Evolutionary conservation across 2,329 filamentous ascomycete species (phyloP).

Genomic region (Oidium heveae): DNA sequence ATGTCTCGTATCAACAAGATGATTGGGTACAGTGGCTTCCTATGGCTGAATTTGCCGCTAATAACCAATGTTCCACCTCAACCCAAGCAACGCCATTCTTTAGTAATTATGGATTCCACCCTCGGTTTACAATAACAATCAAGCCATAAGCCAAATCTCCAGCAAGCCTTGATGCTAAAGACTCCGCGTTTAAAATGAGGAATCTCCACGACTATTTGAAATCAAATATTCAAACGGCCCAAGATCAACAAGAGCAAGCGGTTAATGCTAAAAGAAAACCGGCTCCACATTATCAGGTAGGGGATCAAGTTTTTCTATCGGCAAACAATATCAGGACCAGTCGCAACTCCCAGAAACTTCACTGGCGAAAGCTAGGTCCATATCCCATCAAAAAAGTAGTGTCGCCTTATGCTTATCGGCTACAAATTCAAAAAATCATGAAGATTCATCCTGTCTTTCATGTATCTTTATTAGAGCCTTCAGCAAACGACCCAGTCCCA

Average conservation of each 20-base stretch:
- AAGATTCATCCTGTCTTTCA: constrained; percentile 2
- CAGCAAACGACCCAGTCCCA: background rate
- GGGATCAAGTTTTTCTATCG: background rate
- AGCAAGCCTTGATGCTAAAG: background rate
- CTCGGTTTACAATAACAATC: background rate
- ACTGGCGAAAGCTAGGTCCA: background rate
- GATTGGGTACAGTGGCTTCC: constrained; percentile 1
- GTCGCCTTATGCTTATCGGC: background rate
- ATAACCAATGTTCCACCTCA: background rate
- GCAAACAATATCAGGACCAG: constrained; percentile 1
- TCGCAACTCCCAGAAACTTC: background rate
- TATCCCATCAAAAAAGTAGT: background rate
- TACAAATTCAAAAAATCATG: background rate
- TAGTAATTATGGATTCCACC: background rate
- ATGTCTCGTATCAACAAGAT: constrained; percentile 3
- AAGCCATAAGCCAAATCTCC: background rate
- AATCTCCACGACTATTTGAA: background rate
- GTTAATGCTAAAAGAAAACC: background rate
- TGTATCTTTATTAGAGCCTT: constrained; percentile 1
- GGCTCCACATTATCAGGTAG: background rate
- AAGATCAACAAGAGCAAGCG: background rate
- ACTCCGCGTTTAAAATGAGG: background rate
- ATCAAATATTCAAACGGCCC: background rate
- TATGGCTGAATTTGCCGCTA: constrained; percentile 2
- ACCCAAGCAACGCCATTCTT: background rate